Base-by-base conservation (phyloP, 2,329 filamentous ascomycete species). In the Colletotrichum sp. region DNA sequence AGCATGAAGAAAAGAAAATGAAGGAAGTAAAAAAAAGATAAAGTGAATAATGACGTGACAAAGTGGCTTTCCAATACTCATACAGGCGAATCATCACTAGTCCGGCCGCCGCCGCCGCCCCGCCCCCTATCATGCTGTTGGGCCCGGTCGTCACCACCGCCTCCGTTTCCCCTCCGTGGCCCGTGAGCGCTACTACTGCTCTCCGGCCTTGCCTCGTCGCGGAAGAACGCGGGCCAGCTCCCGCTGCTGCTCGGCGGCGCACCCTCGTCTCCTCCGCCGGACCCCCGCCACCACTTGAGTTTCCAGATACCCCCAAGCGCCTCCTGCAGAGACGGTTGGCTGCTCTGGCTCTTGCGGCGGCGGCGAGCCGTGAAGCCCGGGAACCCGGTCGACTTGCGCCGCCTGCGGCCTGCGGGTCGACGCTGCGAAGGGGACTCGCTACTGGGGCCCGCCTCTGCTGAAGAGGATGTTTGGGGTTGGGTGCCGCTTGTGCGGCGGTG, bases 361-460 rank as follows among this genome's bases (percentile, higher is more conserved):
- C 86, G 86, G 52, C 91, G 86, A 8, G 91, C 90, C 7, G 88
- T 90, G 71, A 93, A 91, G 0, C 91, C 90, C 0, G 90, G 91
- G 76, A 93, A 93, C 0, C 91, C 91, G 0, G 90, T 92, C 18
- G 91, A 92, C 79, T 89, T 91, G 78, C 91, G 85, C 59, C 91
- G 84, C 34, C 88, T 84, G 16, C 89, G 86, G 80, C 77, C 82
- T 78, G 79, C 82, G 60, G 81, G 79, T 49, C 70, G 65, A 12
- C 78, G 69, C 68, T 57, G 65, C 26, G 78, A 70, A 16, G 72
- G 71, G 7, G 79, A 77, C 5, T 80, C 76, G 34, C 76, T 60
- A 66, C 71, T 73, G 9, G 73, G 52, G 10, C 77, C 74, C 80
- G 81, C 66, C 77, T 79, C 76, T 65, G 80, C 62, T 6, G 84